Percentiles rank a stretch among this genome's conserved stretches.
phyloP scores from a whole-genome alignment of 768 basidiomycete species.

The Phylloporus scabripes region DNA sequence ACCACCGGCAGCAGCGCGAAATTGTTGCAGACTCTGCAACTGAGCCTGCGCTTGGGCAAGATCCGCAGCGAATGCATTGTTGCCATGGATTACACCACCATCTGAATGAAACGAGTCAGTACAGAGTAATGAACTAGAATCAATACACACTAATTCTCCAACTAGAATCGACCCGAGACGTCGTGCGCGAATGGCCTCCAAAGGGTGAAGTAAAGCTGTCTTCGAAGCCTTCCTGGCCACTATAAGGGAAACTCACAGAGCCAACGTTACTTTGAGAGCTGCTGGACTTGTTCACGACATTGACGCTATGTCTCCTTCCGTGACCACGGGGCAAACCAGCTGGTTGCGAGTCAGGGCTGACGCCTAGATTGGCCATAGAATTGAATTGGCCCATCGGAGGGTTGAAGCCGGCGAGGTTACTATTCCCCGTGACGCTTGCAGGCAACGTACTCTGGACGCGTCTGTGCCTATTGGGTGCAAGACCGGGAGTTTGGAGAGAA shows the following conservation, averaged over 20 bases:
- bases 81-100: conserved; percentile 66
- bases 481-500: conserved; percentile 71
- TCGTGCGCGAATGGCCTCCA: conserved; percentile 69
- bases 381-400: conserved; percentile 62
- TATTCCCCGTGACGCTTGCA: conserved; percentile 43
- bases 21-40: conserved; percentile 91
- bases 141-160: conserved; percentile 80
- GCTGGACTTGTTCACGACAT: conserved; percentile 74
- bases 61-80: conserved; percentile 66
- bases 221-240: conserved; percentile 64
- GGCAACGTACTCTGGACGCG: conserved; percentile 86
- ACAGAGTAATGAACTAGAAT: background rate
- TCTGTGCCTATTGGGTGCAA: conserved; percentile 68
- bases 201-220: conserved; percentile 69
- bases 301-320: conserved; percentile 86
- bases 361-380: conserved; percentile 42
- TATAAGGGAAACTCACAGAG: conserved; percentile 47
- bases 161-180: conserved; percentile 72
- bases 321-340: conserved; percentile 75
- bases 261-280: conserved; percentile 40
- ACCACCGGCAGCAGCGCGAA: conserved; percentile 90
- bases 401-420: conserved; percentile 30
- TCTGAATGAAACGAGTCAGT: conserved; percentile 37
- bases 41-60: conserved; percentile 97
- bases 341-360: conserved; percentile 61